Evolutionary conservation across 495 filamentous ascomycete genomes (phyloP).

Genomic region (Xylaria intraflava): DNA sequence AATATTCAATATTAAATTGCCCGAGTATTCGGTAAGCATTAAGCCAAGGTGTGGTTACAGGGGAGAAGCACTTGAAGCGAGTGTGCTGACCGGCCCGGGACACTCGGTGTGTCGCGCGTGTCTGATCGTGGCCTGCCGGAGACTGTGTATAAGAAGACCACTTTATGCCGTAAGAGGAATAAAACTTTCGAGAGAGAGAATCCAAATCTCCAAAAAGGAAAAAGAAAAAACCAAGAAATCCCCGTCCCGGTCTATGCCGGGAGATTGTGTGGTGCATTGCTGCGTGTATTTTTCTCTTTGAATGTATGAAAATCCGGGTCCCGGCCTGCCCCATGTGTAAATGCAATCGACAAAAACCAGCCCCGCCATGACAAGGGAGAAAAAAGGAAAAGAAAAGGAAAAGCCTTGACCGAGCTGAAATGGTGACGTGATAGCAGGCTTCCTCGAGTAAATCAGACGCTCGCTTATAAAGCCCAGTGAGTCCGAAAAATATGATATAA

Average conservation of each 20-base stretch:
- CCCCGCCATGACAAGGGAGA: conserved; percentile 39
- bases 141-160: conserved; percentile 35
- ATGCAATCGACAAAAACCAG: conserved; percentile 42
- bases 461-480: conserved; percentile 27
- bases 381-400: conserved; percentile 15
- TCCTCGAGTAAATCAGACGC: conserved; percentile 29
- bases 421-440: conserved; percentile 26
- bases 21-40: conserved; percentile 41
- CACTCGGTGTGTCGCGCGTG: conserved; percentile 6
- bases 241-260: conserved; percentile 40
- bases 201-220: neutral
- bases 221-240: conserved; percentile 15
- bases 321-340: conserved; percentile 36
- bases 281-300: conserved; percentile 42
- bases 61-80: conserved; percentile 24
- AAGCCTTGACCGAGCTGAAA: conserved; percentile 38
- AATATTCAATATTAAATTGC: conserved; percentile 38
- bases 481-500: conserved; percentile 12
- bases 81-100: conserved; percentile 16
- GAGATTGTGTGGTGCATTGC: conserved; percentile 43
- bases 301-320: conserved; percentile 29
- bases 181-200: conserved; percentile 14
- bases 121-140: conserved; percentile 25
- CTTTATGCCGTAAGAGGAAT: conserved; percentile 34
- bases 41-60: conserved; percentile 24